Conservation (phyloP, 352 stramenopile genomes). For the Globisporangium cylindrosporum region DNA sequence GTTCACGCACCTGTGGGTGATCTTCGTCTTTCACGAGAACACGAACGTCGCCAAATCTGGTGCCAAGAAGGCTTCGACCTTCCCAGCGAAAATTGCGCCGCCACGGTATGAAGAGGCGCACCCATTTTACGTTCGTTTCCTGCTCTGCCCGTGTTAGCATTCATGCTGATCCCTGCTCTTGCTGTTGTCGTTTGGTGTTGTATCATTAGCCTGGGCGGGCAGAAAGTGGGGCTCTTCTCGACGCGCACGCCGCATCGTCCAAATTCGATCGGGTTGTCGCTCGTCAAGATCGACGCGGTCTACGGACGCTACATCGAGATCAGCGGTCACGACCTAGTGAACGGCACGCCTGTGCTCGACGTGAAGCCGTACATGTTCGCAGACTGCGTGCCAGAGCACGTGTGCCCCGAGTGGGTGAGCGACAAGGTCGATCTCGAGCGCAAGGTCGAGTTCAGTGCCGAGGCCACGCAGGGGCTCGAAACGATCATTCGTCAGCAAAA, state of each 20-base stretch:
- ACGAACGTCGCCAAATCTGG: conserved; percentile 66
- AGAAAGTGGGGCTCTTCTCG: conserved; percentile 94
- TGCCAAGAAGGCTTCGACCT: conserved; percentile 50
- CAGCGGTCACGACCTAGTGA: conserved; percentile 92
- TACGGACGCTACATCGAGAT: conserved; percentile 84
- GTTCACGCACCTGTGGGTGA: conserved; percentile 89
- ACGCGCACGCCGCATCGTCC: conserved; percentile 96
- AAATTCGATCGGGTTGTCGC: conserved; percentile 92
- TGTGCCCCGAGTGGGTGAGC: conserved; percentile 69
- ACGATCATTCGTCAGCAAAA: conserved; percentile 39
- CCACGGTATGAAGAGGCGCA: conserved; percentile 26
- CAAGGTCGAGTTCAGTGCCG: conserved; percentile 49
- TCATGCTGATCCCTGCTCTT: neutral
- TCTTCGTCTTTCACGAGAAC: conserved; percentile 92
- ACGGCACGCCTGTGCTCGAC: conserved; percentile 97
- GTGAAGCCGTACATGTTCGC: conserved; percentile 97
- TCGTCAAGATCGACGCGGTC: conserved; percentile 90
- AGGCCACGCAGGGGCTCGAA: conserved; percentile 38
- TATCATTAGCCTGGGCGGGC: conserved; percentile 47
- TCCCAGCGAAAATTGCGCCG: conserved; percentile 78
- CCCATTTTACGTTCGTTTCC: neutral
- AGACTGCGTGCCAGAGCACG: conserved; percentile 57
- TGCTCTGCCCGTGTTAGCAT: neutral
- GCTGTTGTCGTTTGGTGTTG: neutral
- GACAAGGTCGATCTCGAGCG: conserved; percentile 47